Conservation (phyloP, 2,329 filamentous ascomycete genomes). For the Paraconiothyrium brasiliense region DNA sequence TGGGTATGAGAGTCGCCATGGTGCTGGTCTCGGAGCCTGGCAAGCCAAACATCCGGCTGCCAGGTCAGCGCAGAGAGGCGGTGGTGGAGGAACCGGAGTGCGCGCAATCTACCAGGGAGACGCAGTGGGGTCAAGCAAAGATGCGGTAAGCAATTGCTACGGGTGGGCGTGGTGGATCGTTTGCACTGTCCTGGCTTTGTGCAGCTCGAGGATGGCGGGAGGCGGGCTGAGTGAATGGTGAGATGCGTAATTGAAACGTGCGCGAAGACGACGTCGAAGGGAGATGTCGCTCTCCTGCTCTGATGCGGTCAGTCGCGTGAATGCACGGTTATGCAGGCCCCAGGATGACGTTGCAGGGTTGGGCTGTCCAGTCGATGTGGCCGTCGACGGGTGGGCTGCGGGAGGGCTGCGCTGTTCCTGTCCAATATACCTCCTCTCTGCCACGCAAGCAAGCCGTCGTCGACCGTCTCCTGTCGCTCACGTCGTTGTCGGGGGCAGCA, state of each 20-base stretch:
- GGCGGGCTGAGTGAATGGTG: neutral
- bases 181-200: neutral
- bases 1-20: slow-evolving; percentile 71
- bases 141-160: slow-evolving; percentile 16
- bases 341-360: slow-evolving; percentile 45
- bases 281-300: neutral
- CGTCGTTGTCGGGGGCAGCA: neutral
- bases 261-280: neutral
- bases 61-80: slow-evolving; percentile 10
- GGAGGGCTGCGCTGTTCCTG: slow-evolving; percentile 14
- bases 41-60: slow-evolving; percentile 17
- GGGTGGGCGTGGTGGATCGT: neutral
- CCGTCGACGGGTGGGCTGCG: slow-evolving; percentile 25
- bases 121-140: neutral
- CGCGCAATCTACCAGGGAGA: slow-evolving; percentile 8
- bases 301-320: slow-evolving; percentile 22
- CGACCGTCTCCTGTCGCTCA: neutral
- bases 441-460: neutral
- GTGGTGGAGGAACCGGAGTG: slow-evolving; percentile 14
- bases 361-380: slow-evolving; percentile 24
- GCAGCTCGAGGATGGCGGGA: slow-evolving; percentile 10
- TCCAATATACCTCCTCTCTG: slow-evolving; percentile 1
- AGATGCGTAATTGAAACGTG: neutral
- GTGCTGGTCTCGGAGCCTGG: slow-evolving; percentile 20
- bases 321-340: slow-evolving; percentile 31